Conservation (phyloP, 164 flowering plant species). For the Vitis amurensis region DNA sequence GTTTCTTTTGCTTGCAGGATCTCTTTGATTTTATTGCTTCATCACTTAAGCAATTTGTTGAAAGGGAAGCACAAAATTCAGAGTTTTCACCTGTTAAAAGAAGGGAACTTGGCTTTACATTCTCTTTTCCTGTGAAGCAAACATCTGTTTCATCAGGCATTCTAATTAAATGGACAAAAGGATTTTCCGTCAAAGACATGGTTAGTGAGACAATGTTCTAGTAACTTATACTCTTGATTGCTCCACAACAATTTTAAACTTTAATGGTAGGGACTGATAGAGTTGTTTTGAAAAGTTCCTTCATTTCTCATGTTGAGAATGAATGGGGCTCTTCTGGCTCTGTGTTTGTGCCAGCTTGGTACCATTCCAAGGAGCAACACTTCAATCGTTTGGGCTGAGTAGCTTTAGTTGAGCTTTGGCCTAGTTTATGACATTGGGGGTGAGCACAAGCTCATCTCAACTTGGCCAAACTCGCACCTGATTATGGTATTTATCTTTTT, state of each 20-base stretch:
- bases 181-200: constrained; percentile 70
- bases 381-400: no score
- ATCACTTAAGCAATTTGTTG: constrained; percentile 62
- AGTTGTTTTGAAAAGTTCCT: neutral
- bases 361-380: no score
- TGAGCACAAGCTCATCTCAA: neutral
- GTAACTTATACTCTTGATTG: neutral
- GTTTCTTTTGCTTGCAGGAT: constrained; percentile 51
- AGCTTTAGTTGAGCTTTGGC: neutral
- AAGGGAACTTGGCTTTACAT: constrained; percentile 86
- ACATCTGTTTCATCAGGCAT: constrained; percentile 69
- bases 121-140: constrained; percentile 90
- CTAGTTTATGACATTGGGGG: neutral
- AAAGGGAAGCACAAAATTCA: constrained; percentile 44
- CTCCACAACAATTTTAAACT: neutral
- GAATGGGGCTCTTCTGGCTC: neutral
- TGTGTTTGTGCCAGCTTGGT: no score
- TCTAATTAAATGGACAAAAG: constrained; percentile 90
- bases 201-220: constrained; percentile 39
- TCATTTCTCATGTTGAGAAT: neutral
- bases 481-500: neutral
- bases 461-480: neutral
- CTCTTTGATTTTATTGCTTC: constrained; percentile 83
- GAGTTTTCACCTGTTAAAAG: constrained; percentile 32
- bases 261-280: neutral